Evolutionary conservation across 345 rosid species (phyloP).

Genomic region (Lepidium africanum): DNA sequence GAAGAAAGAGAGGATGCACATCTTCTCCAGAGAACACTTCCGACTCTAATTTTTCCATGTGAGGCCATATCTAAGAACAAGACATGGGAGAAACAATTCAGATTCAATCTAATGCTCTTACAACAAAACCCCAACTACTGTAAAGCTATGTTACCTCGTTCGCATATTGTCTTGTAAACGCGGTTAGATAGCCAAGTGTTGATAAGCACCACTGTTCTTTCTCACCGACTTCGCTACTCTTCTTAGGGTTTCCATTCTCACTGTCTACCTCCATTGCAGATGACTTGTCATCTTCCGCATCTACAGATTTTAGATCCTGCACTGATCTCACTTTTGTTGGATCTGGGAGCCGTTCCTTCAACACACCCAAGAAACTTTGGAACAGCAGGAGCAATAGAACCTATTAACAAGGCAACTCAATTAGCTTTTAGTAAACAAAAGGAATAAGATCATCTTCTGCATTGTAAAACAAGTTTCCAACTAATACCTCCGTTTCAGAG

Average conservation of each 20-base stretch:
- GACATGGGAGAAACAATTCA: not conserved
- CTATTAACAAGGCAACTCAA: constrained; percentile 29
- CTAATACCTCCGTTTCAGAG: constrained; percentile 76
- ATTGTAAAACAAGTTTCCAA: not conserved
- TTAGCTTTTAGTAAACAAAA: not conserved
- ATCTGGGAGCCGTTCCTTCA: constrained; percentile 78
- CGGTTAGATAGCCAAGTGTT: constrained; percentile 81
- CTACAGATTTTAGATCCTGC: constrained; percentile 47
- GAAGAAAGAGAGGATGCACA: constrained; percentile 66
- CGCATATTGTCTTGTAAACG: constrained; percentile 88
- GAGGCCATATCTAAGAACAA: constrained; percentile 67
- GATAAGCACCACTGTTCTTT: constrained; percentile 91
- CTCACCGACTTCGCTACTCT: constrained; percentile 60
- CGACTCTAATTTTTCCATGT: constrained; percentile 64
- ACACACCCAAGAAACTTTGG: constrained; percentile 55
- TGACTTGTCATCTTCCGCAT: constrained; percentile 46
- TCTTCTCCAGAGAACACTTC: constrained; percentile 52
- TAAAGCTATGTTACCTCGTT: constrained; percentile 49
- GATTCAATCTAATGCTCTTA: not conserved
- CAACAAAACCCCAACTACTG: not conserved
- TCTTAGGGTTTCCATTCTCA: constrained; percentile 53
- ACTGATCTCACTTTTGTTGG: constrained; percentile 53
- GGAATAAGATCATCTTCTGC: not conserved
- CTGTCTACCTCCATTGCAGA: constrained; percentile 74
- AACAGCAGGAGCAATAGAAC: constrained; percentile 59